phyloP scores from a whole-genome alignment of 345 rosid species.

The Eucalyptus camaldulensis region DNA sequence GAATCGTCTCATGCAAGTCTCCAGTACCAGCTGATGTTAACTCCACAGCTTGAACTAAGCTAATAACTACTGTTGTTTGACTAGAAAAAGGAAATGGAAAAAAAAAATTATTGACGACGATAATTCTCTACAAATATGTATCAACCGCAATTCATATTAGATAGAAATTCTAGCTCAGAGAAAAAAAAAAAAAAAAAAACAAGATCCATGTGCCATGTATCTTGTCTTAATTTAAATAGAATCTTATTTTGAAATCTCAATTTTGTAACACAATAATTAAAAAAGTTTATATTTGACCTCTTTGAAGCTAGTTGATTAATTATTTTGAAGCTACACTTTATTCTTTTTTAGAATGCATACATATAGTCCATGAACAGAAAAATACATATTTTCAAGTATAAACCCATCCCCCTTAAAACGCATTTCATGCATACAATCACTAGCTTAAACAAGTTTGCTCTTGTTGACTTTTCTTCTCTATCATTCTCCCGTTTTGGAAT shows the following conservation, averaged over 20 bases:
- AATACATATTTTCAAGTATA: too few relatives aligned
- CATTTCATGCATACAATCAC: neutral
- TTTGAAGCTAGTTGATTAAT: neutral
- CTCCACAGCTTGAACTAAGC: neutral
- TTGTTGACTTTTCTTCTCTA: neutral
- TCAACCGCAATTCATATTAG: neutral
- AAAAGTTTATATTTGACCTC: too few relatives aligned
- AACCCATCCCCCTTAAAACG: neutral
- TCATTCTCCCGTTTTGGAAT: neutral
- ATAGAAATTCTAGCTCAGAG: neutral
- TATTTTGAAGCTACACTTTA: neutral
- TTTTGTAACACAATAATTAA: neutral
- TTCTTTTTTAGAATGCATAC: neutral
- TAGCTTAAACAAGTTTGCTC: neutral
- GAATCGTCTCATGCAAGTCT: neutral
- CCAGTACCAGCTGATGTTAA: neutral
- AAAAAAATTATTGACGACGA: neutral
- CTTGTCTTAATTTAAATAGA: too few relatives aligned
- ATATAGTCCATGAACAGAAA: neutral
- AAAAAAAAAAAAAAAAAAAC: too few relatives aligned
- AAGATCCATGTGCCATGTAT: neutral
- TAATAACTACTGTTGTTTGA: neutral
- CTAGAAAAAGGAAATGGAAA: neutral
- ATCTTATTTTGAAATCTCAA: too few relatives aligned
- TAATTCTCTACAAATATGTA: neutral